Base-by-base conservation (phyloP, 2,329 filamentous ascomycete species). In the Penicillium sp. region DNA sequence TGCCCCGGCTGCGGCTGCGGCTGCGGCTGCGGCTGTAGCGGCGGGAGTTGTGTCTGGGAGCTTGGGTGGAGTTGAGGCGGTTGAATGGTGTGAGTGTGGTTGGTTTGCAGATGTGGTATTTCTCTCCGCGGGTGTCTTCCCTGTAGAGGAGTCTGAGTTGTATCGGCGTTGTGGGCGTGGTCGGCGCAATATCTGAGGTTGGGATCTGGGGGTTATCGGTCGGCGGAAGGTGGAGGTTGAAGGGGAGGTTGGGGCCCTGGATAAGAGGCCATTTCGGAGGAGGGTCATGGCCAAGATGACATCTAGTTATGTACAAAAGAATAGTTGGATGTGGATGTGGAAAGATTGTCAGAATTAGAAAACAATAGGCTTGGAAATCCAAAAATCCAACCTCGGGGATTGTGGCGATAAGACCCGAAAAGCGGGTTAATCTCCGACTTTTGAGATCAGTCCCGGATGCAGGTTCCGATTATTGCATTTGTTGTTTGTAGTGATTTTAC, bases 1-100 rank as follows among this genome's bases (percentile, higher is more conserved):
- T 21, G 63, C 62, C 31, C 67, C 64, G n/a, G 68, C 62, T n/a
- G 64, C 62, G 38, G 68, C 62, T n/a, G 64, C 64, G n/a, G 68
- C 62, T n/a, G 64, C 62, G 38, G 68, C 62, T n/a, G 64, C 62
- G 37, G 64, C 64, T 19, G 70, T 62, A 6, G 65, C 59, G 17
- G 62, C 61, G 3, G 61, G 56, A 21, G 60, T 59, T 5, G 62
- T 55, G 27, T 61, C 57, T 42, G 57, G 45, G 13, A 41, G 21
- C 6, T 54, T 31, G 2, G 49, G 50, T 13, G 45, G 51, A 29
- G 58, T 45, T 38, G 56, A 29, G 43, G 40, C 21, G 15, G 41
- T 13, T 12, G 57, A 38, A 48, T 42, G 27, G 47, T 33, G 13
- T 12, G 27, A 33, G 21, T 19, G 23, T 2, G 35, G 4, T 27